phyloP scores from a whole-genome alignment of 257 asterid species.

The Oldenlandia corymbosa region DNA sequence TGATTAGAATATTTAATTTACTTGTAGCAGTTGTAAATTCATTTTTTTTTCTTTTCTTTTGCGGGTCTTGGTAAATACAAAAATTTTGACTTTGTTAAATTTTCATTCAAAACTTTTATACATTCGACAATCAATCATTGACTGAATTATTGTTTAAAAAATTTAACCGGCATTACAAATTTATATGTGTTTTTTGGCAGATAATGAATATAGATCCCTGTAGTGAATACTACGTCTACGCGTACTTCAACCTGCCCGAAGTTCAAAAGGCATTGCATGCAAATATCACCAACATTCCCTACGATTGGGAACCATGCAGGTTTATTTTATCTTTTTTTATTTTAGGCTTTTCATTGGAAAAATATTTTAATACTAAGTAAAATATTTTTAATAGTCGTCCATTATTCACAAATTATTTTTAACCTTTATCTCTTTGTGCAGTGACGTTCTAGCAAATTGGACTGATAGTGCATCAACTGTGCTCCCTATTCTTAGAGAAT shows the following conservation, averaged over 20 bases:
- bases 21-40: too few relatives aligned
- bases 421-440: constrained; percentile 22
- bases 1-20: too few relatives aligned
- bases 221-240: constrained; percentile 48
- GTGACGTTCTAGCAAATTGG: constrained; percentile 48
- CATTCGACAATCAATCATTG: neutral
- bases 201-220: constrained; percentile 47
- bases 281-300: constrained; percentile 53
- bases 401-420: too few relatives aligned
- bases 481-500: constrained; percentile 52
- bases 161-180: neutral
- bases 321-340: neutral
- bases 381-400: neutral
- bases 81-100: too few relatives aligned
- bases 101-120: too few relatives aligned
- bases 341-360: too few relatives aligned
- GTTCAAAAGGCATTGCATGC: constrained; percentile 82
- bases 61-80: too few relatives aligned
- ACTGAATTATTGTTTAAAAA: neutral
- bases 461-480: constrained; percentile 51
- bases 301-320: constrained; percentile 80
- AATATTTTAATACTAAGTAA: too few relatives aligned
- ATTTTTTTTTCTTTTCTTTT: too few relatives aligned
- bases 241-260: constrained; percentile 61
- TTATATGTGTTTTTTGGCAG: constrained; percentile 21